Conservation (phyloP, 106 monocot species). For the Acanthochlamys bracteata region DNA sequence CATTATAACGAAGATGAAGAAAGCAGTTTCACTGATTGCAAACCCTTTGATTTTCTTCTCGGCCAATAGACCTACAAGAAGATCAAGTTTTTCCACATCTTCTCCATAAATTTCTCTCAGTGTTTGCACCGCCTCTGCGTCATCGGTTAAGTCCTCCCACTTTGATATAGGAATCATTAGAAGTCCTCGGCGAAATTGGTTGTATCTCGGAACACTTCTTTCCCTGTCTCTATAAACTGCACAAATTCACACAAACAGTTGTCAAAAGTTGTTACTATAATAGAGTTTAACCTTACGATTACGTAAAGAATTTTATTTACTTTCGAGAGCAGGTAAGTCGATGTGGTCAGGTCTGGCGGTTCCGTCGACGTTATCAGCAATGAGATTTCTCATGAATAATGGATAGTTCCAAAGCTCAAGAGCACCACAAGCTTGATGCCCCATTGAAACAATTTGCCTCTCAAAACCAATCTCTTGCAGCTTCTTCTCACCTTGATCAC, state of each 20-base stretch:
- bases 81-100: constrained; percentile 59
- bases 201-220: constrained; percentile 46
- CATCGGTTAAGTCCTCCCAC: constrained; percentile 63
- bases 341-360: constrained; percentile 31
- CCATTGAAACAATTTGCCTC: constrained; percentile 57
- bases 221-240: constrained; percentile 61
- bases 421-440: constrained; percentile 59
- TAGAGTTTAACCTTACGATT: too few species aligned
- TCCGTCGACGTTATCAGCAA: constrained; percentile 49
- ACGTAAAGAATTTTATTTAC: too few species aligned
- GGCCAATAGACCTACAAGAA: constrained; percentile 59
- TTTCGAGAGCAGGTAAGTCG: constrained; percentile 48
- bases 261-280: too few species aligned
- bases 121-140: constrained; percentile 22
- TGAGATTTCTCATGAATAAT: constrained; percentile 37
- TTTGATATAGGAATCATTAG: constrained; percentile 47
- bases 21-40: constrained; percentile 66
- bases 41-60: constrained; percentile 74
- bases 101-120: constrained; percentile 45
- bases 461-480: constrained; percentile 38
- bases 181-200: constrained; percentile 38
- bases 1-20: constrained; percentile 55
- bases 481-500: constrained; percentile 28
- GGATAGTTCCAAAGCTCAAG: constrained; percentile 78
- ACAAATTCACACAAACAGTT: not conserved